Evolutionary conservation across 176 grass and related monocot genomes (phyloP).

Genomic region (Olyra latifolia): DNA sequence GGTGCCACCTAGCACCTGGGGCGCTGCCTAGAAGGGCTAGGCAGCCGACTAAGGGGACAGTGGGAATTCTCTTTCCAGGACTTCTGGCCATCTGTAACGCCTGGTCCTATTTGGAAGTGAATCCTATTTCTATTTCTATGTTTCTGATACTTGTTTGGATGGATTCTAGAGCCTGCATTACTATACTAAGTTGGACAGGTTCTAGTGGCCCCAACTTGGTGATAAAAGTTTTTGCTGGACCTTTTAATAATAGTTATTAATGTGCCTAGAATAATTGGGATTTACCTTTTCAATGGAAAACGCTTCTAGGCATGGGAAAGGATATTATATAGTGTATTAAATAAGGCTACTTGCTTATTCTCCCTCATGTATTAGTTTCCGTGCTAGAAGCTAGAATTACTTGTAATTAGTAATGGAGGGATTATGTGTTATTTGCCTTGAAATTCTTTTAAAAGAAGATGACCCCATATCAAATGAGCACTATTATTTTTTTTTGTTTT

Average conservation of each 20-base stretch:
- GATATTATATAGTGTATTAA: not conserved
- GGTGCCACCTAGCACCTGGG: too few species aligned
- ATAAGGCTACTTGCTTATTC: not conserved
- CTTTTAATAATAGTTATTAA: not conserved
- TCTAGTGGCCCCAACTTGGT: not conserved
- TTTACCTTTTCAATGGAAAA: not conserved
- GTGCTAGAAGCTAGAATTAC: not conserved
- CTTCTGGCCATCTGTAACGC: not conserved
- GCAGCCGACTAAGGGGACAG: too few species aligned
- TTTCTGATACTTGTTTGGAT: not conserved
- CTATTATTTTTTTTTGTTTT: not conserved
- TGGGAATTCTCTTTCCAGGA: not conserved
- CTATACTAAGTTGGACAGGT: not conserved
- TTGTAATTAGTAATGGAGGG: not conserved
- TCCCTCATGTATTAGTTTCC: not conserved
- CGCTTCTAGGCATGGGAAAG: not conserved
- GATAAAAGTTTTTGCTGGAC: not conserved
- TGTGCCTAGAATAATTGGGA: not conserved
- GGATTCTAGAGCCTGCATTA: not conserved
- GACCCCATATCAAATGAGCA: not conserved
- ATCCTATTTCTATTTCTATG: not conserved
- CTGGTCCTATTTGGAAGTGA: not conserved
- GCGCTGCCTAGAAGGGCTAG: too few species aligned
- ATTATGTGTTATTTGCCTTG: not conserved
- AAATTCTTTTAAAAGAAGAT: not conserved